Percentiles rank a stretch among this genome's conserved stretches.
phyloP scores from a whole-genome alignment of 352 stramenopile genomes.

The Phytopythium boreale region DNA sequence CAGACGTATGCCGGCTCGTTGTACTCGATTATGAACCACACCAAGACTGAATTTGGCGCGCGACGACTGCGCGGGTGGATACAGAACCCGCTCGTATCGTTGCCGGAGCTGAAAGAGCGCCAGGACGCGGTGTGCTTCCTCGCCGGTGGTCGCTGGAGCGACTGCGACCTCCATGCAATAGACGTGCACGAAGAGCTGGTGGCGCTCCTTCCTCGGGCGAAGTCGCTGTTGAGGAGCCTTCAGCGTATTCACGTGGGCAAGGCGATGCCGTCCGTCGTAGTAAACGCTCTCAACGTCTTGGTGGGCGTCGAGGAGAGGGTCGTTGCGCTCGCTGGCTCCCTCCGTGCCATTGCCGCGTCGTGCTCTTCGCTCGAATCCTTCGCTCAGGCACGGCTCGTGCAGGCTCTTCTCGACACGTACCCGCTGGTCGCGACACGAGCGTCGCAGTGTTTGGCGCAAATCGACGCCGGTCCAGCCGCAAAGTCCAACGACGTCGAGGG shows the following conservation, averaged over 20 bases:
- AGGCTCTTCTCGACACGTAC: constrained; percentile 15
- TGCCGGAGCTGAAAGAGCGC: constrained; percentile 20
- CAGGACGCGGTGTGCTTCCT: constrained; percentile 23
- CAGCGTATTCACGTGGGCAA: constrained; percentile 29
- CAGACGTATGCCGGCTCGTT: constrained; percentile 21
- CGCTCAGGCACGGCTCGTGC: constrained; percentile 7
- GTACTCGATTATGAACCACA: constrained; percentile 34
- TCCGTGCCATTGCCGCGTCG: background rate
- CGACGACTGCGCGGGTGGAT: constrained; percentile 32
- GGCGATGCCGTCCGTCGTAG: constrained; percentile 14
- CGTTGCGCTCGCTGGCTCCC: constrained; percentile 8
- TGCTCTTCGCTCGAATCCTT: background rate
- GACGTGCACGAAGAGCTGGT: constrained; percentile 31
- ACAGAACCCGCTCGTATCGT: constrained; percentile 14
- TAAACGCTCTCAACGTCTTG: constrained; percentile 19
- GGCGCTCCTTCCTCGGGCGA: constrained; percentile 17
- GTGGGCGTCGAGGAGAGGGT: constrained; percentile 16
- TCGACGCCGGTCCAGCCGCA: constrained; percentile 16
- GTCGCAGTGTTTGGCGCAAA: constrained; percentile 10
- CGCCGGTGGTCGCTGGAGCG: constrained; percentile 7
- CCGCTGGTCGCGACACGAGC: constrained; percentile 7
- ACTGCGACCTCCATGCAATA: background rate
- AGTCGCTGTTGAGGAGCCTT: constrained; percentile 19
- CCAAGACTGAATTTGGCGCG: constrained; percentile 26
- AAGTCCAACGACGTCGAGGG: constrained; percentile 22